These are phyloP conservation scores for Multifurca ochricompacta DNA, from an alignment of 768 basidiomycete genomes.

Conservation along the genomic window DNA sequence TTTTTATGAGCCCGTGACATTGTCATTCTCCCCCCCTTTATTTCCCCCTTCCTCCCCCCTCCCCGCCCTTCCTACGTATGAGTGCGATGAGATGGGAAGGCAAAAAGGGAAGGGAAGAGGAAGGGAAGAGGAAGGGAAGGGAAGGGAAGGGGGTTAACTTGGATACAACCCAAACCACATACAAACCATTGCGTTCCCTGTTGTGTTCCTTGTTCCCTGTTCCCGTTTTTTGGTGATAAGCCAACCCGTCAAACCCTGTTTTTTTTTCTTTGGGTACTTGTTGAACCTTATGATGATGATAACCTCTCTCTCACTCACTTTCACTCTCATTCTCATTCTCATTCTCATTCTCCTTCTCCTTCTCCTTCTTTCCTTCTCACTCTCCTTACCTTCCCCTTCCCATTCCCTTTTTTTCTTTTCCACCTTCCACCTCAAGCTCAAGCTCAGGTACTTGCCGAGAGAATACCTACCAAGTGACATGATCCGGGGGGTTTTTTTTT, in stretches of 20 bases:
- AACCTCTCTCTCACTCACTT: not conserved
- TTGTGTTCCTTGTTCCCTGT: not conserved
- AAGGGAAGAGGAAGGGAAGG: no score
- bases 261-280: not conserved
- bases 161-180: no score
- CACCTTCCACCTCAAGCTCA: not conserved
- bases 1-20: not conserved
- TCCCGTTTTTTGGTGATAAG: constrained; percentile 14
- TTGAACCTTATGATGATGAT: constrained; percentile 13
- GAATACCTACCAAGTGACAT: no score
- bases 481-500: not conserved
- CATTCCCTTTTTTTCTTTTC: not conserved
- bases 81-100: no score
- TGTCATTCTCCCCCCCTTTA: not conserved
- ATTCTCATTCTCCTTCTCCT: not conserved
- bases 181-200: no score
- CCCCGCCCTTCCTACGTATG: no score
- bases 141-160: not conserved
- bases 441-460: not conserved
- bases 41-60: not conserved
- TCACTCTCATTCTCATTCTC: not conserved
- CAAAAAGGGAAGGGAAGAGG: no score
- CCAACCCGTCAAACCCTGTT: constrained; percentile 9
- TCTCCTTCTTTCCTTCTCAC: not conserved
- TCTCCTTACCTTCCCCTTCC: not conserved